Percentiles rank a stretch among this genome's conserved stretches.
phyloP scores from a whole-genome alignment of 2,329 filamentous ascomycete genomes.

The Aphanocladium album region DNA sequence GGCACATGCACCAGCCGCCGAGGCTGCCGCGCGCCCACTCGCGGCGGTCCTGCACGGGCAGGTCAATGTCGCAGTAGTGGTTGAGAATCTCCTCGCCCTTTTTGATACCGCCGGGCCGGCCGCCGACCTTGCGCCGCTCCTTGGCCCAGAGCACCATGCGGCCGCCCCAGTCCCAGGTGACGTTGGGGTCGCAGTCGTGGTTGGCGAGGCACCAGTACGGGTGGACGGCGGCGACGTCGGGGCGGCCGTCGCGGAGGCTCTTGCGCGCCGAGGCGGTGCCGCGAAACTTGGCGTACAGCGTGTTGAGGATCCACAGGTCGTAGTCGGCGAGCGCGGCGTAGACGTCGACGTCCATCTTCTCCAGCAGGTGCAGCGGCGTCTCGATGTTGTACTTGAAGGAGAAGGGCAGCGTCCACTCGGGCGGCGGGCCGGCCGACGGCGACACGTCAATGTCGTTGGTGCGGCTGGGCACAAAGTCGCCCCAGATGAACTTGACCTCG shows the following conservation, averaged over 20 bases:
- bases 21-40: slow-evolving; percentile 87
- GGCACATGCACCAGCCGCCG: slow-evolving; percentile 84
- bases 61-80: slow-evolving; percentile 85
- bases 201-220: slow-evolving; percentile 96
- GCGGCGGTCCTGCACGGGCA: slow-evolving; percentile 73
- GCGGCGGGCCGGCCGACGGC: slow-evolving; percentile 51
- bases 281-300: slow-evolving; percentile 85
- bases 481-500: slow-evolving; percentile 65
- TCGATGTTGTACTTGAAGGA: slow-evolving; percentile 72
- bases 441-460: slow-evolving; percentile 51
- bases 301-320: slow-evolving; percentile 84
- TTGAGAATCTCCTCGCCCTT: slow-evolving; percentile 82
- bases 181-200: slow-evolving; percentile 92
- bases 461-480: slow-evolving; percentile 54
- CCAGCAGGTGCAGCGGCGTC: slow-evolving; percentile 68
- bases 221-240: slow-evolving; percentile 89
- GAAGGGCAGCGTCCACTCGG: slow-evolving; percentile 67
- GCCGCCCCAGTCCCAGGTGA: slow-evolving; percentile 88
- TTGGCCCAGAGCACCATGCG: slow-evolving; percentile 66
- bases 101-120: slow-evolving; percentile 55
- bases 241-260: slow-evolving; percentile 69
- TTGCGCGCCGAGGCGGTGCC: slow-evolving; percentile 86
- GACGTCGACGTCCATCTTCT: slow-evolving; percentile 80
- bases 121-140: slow-evolving; percentile 50
- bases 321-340: slow-evolving; percentile 55